Evolutionary conservation across 163 green algal species (phyloP).

Genomic region (Chloroidium sp.): DNA sequence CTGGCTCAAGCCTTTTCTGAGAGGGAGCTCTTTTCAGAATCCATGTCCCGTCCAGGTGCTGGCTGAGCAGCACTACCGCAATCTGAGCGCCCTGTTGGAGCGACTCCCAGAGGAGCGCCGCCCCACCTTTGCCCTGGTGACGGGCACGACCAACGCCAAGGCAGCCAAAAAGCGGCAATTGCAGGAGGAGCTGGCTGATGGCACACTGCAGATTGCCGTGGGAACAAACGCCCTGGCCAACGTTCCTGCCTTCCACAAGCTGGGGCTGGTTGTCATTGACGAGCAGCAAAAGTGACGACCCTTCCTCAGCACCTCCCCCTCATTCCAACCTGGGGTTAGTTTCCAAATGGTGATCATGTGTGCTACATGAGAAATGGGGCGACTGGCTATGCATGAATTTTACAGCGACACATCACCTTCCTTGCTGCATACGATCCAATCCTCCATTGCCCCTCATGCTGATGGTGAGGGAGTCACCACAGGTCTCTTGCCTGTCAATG

Average conservation of each 20-base stretch:
- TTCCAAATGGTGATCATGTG: too few relatives aligned
- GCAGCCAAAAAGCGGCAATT: constrained; percentile 12
- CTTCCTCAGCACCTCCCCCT: too few relatives aligned
- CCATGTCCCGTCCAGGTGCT: constrained; percentile 31
- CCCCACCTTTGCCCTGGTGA: constrained; percentile 41
- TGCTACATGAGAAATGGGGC: too few relatives aligned
- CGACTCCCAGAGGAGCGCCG: constrained; percentile 21
- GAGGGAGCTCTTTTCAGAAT: neutral
- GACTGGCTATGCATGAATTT: too few relatives aligned
- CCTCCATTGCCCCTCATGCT: too few relatives aligned
- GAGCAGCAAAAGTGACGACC: constrained; percentile 81
- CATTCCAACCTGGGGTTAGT: too few relatives aligned
- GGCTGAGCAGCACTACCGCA: constrained; percentile 68
- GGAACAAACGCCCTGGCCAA: constrained; percentile 79
- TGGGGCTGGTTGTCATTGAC: constrained; percentile 86
- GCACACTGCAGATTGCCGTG: constrained; percentile 56
- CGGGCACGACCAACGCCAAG: constrained; percentile 25
- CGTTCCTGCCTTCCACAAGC: constrained; percentile 43
- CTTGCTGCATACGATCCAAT: too few relatives aligned
- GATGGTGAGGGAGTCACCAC: too few relatives aligned
- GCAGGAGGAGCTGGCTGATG: constrained; percentile 33
- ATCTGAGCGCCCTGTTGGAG: constrained; percentile 47
- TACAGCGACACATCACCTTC: too few relatives aligned
- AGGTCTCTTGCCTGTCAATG: too few relatives aligned
- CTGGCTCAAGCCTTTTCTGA: neutral